These are phyloP conservation scores for Crithidia mellificae DNA, from an alignment of 208 protist genomes.

Conservation along the genomic window DNA sequence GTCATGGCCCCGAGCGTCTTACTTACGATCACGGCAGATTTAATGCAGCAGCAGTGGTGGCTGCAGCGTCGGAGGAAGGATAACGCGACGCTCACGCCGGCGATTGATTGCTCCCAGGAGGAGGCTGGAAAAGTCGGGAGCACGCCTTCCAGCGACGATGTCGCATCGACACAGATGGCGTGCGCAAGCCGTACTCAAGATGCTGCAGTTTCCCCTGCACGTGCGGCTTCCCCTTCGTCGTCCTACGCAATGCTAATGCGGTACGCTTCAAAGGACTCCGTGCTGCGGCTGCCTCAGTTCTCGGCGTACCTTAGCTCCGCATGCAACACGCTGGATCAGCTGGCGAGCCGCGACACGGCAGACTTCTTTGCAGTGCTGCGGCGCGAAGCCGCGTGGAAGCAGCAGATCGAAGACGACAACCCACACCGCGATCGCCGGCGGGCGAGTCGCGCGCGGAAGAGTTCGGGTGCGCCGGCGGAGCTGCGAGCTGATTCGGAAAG, in stretches of 20 bases:
- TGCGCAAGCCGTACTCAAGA: not conserved
- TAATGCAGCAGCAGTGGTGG: slow-evolving; percentile 9
- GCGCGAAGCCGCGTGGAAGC: slow-evolving; percentile 22
- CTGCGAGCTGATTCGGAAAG: no score
- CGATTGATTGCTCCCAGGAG: no score
- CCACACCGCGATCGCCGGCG: no score
- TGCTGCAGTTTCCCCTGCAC: not conserved
- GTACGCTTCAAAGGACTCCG: slow-evolving; percentile 19
- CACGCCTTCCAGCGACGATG: not conserved
- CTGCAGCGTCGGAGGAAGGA: not conserved
- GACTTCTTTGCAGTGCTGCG: slow-evolving; percentile 23
- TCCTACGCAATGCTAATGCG: slow-evolving; percentile 11
- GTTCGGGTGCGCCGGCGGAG: no score
- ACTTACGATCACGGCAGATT: slow-evolving; percentile 6
- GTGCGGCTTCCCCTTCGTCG: not conserved
- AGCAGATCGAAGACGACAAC: not conserved
- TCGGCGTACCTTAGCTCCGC: slow-evolving; percentile 17
- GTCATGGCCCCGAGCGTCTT: slow-evolving; percentile 6
- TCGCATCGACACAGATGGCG: not conserved
- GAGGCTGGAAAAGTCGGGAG: no score
- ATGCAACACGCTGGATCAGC: slow-evolving; percentile 18
- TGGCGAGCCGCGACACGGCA: slow-evolving; percentile 9
- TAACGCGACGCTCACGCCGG: no score
- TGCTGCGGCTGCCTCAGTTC: slow-evolving; percentile 7
- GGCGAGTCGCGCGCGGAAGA: no score